phyloP scores from a whole-genome alignment of 2,329 filamentous ascomycete species.

The Cladobotryum mycophilum region DNA sequence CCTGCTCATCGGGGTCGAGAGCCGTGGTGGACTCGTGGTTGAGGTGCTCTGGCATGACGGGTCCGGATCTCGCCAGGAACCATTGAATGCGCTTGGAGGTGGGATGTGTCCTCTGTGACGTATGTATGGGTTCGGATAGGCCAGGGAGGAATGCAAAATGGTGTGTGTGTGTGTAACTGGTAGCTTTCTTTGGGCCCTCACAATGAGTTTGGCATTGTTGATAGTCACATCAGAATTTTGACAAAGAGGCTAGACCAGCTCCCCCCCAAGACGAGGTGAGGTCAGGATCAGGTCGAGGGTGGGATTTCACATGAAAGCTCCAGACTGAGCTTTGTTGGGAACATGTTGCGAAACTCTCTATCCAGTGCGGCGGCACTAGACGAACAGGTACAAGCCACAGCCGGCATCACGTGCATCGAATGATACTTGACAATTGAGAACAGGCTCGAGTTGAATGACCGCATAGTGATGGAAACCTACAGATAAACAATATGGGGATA shows the following conservation, averaged over 20 bases:
- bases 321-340: neutral
- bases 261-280: neutral
- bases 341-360: neutral
- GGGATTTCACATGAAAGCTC: conserved; percentile 10
- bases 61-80: conserved; percentile 13
- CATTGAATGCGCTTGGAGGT: conserved; percentile 21
- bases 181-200: neutral
- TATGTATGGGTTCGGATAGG: neutral
- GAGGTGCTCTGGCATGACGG: conserved; percentile 43
- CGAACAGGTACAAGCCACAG: neutral
- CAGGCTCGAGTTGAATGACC: neutral
- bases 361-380: neutral
- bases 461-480: neutral
- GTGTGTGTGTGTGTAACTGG: neutral
- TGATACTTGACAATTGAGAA: conserved; percentile 1
- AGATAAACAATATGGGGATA: neutral
- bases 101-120: conserved; percentile 8
- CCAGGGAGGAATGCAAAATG: neutral
- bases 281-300: neutral
- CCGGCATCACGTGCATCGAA: neutral
- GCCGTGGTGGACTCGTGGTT: conserved; percentile 27
- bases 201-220: conserved; percentile 1
- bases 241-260: neutral
- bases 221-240: neutral
- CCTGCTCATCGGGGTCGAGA: conserved; percentile 28